A percentile compares a stretch with the other conserved stretches of the same genome.
These are phyloP conservation scores for Fonsecaea erecta DNA, from an alignment of 2,329 filamentous ascomycete genomes.

Conservation along the genomic window DNA sequence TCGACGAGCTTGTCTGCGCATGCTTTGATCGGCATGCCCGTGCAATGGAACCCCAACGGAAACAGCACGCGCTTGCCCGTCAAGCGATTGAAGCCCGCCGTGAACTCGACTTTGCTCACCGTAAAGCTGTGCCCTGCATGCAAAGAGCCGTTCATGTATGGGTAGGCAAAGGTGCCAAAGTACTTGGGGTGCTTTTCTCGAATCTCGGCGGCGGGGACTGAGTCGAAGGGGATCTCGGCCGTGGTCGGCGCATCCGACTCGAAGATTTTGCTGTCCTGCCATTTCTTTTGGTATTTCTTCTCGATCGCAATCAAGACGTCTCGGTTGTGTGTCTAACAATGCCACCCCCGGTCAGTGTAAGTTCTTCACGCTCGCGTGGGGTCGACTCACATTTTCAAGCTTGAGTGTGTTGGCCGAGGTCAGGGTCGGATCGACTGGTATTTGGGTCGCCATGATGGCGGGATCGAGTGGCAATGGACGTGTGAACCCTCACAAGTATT, in stretches of 20 bases:
- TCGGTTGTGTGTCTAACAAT: conserved; percentile 76
- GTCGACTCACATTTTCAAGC: conserved; percentile 61
- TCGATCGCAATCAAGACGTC: conserved; percentile 81
- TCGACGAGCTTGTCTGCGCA: conserved; percentile 92
- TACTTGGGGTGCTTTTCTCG: conserved; percentile 86
- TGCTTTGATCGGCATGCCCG: conserved; percentile 97
- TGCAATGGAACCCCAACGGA: conserved; percentile 93
- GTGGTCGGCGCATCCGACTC: conserved; percentile 81
- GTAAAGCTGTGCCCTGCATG: conserved; percentile 95
- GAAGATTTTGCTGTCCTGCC: conserved; percentile 79
- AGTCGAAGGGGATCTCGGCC: conserved; percentile 74
- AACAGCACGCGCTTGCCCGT: conserved; percentile 85
- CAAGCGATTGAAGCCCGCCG: conserved; percentile 84
- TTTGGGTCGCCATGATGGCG: conserved; percentile 57
- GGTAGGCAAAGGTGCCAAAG: conserved; percentile 78
- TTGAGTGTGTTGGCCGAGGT: conserved; percentile 66
- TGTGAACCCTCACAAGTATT: background rate
- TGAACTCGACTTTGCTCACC: conserved; percentile 90
- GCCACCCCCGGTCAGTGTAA: conserved; percentile 14
- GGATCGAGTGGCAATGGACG: background rate
- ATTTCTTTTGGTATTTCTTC: conserved; percentile 89
- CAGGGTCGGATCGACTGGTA: conserved; percentile 60
- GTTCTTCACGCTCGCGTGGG: background rate
- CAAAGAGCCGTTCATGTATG: conserved; percentile 84
- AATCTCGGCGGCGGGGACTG: conserved; percentile 73